A percentile compares a stretch with the other conserved stretches of the same genome.
These are phyloP conservation scores for Farysia itapuensis DNA, from an alignment of 1,284 basidiomycete species.

Conservation along the genomic window DNA sequence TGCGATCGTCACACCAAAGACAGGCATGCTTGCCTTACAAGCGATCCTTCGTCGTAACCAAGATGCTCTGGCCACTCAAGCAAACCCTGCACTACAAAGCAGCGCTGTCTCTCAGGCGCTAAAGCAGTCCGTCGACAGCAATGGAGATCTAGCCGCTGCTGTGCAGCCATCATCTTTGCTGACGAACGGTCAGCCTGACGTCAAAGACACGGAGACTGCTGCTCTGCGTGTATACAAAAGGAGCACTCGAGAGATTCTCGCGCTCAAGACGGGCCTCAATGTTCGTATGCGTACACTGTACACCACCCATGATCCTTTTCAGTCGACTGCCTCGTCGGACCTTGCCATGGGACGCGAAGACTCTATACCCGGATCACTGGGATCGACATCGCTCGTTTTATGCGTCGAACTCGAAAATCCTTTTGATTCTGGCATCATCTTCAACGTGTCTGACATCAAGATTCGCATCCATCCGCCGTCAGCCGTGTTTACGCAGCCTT, in stretches of 20 bases:
- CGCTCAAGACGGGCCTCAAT: slow-evolving; percentile 27
- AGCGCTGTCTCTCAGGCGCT: slow-evolving; percentile 1
- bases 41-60: slow-evolving; percentile 13
- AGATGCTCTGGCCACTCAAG: not conserved
- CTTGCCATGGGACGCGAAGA: not conserved
- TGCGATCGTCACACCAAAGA: slow-evolving; percentile 31
- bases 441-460: slow-evolving; percentile 15
- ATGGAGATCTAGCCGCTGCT: slow-evolving; percentile 20
- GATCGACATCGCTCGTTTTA: slow-evolving; percentile 18
- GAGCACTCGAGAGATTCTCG: slow-evolving; percentile 15
- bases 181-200: not conserved
- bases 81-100: not conserved
- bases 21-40: slow-evolving; percentile 14
- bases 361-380: too few species aligned
- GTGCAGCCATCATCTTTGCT: not conserved
- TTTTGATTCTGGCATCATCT: slow-evolving; percentile 12
- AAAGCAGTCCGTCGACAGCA: slow-evolving; percentile 8
- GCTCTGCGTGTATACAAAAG: slow-evolving; percentile 26
- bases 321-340: not conserved
- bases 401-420: slow-evolving; percentile 42
- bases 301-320: slow-evolving; percentile 4
- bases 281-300: slow-evolving; percentile 42
- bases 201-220: not conserved
- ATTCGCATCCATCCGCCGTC: slow-evolving; percentile 7
- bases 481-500: not conserved